phyloP scores from a whole-genome alignment of 768 basidiomycete species.

The Boletus edulis region DNA sequence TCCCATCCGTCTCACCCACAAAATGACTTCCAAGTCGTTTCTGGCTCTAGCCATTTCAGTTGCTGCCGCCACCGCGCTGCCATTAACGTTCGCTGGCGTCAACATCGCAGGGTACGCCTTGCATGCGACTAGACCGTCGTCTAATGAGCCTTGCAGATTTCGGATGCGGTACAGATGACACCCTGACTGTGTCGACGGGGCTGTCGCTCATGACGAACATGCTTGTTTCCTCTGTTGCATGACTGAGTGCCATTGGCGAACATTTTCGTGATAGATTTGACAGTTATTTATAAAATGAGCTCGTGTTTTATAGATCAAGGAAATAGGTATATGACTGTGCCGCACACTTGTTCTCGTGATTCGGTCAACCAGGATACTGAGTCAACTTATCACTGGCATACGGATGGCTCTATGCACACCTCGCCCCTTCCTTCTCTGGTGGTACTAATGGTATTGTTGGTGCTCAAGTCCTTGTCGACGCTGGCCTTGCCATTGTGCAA shows the following conservation, averaged over 20 bases:
- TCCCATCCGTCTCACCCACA: not conserved
- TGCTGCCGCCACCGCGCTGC: slow-evolving; percentile 13
- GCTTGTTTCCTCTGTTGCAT: too few relatives aligned
- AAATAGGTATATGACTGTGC: too few relatives aligned
- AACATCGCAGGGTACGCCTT: slow-evolving; percentile 45
- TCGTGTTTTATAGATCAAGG: too few relatives aligned
- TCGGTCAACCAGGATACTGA: too few relatives aligned
- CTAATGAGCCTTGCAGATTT: slow-evolving; percentile 37
- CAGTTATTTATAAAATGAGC: too few relatives aligned
- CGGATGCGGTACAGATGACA: slow-evolving; percentile 44
- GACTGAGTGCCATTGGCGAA: too few relatives aligned
- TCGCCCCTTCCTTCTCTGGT: slow-evolving; percentile 96
- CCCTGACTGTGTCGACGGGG: slow-evolving; percentile 35
- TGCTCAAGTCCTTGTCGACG: too few relatives aligned
- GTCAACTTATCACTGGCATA: too few relatives aligned
- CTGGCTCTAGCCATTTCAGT: slow-evolving; percentile 8
- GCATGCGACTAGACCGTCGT: too few relatives aligned
- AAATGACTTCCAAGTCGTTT: slow-evolving; percentile 21
- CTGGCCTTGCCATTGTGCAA: slow-evolving; percentile 92
- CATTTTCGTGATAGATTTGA: too few relatives aligned
- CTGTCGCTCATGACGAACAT: slow-evolving; percentile 11
- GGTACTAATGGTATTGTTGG: too few relatives aligned
- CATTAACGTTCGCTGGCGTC: slow-evolving; percentile 41
- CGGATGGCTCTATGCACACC: slow-evolving; percentile 98
- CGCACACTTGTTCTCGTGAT: too few relatives aligned